Evolutionary conservation across 2,329 filamentous ascomycete species (phyloP).

Genomic region (Ophiobolus disseminans): DNA sequence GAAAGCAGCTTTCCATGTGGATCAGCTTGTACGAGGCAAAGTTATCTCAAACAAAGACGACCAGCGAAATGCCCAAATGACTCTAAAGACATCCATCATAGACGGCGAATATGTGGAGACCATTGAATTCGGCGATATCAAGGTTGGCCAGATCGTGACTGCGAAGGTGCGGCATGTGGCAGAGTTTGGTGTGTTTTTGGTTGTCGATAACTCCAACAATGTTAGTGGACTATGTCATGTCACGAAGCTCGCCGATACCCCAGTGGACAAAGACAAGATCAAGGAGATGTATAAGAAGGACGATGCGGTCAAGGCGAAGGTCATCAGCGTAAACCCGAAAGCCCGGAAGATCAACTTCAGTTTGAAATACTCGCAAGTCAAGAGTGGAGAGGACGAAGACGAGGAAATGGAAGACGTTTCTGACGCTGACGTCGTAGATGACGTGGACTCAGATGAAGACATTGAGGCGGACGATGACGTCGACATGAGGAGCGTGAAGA

Average conservation of each 20-base stretch:
- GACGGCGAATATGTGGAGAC: constrained; percentile 79
- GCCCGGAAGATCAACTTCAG: constrained; percentile 86
- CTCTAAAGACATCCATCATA: constrained; percentile 82
- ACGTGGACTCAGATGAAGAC: constrained; percentile 52
- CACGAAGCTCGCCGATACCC: constrained; percentile 86
- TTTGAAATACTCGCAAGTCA: constrained; percentile 91
- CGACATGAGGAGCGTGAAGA: constrained; percentile 55
- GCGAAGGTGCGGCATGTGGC: constrained; percentile 93
- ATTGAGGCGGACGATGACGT: constrained; percentile 50
- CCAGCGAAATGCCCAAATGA: constrained; percentile 80
- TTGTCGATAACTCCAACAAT: constrained; percentile 84
- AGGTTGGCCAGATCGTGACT: constrained; percentile 80
- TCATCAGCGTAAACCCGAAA: constrained; percentile 77
- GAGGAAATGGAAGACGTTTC: constrained; percentile 50
- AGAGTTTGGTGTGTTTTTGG: constrained; percentile 93
- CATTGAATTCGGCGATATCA: constrained; percentile 77
- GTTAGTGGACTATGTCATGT: constrained; percentile 93
- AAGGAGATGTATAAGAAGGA: constrained; percentile 88
- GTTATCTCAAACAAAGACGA: constrained; percentile 74
- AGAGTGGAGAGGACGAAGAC: constrained; percentile 57
- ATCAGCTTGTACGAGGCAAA: constrained; percentile 89
- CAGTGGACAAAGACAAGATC: constrained; percentile 85
- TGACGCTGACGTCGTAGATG: constrained; percentile 25
- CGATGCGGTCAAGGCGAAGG: constrained; percentile 89
- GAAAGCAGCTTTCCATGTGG: constrained; percentile 86